Evolutionary conservation across 1,139 yeast genomes (phyloP).

Genomic region (Scheffersomyces quercinus): DNA sequence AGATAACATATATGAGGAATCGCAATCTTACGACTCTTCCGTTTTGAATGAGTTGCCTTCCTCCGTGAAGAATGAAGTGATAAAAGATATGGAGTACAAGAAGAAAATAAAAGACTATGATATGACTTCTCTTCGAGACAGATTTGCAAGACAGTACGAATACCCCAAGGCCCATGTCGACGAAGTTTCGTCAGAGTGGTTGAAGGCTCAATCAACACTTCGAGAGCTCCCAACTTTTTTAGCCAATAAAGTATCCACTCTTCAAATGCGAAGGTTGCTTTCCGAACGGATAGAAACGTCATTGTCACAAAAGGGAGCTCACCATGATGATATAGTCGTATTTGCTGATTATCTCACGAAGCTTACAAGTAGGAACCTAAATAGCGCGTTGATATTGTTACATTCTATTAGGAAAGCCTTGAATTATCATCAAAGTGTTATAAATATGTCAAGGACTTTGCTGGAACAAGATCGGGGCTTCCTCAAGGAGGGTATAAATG

Average conservation of each 20-base stretch:
- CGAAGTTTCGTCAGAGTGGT: slow-evolving; percentile 28
- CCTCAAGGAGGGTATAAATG: slow-evolving; percentile 20
- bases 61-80: slow-evolving; percentile 40
- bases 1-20: slow-evolving; percentile 16
- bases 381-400: slow-evolving; percentile 24
- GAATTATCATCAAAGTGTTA: slow-evolving; percentile 14
- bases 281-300: slow-evolving; percentile 52
- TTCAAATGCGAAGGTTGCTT: slow-evolving; percentile 37
- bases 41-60: slow-evolving; percentile 50
- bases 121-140: slow-evolving; percentile 31
- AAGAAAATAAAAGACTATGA: slow-evolving; percentile 29
- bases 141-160: slow-evolving; percentile 23
- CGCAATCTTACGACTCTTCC: slow-evolving; percentile 37
- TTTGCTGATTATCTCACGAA: slow-evolving; percentile 30
- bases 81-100: slow-evolving; percentile 38
- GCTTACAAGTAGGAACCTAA: slow-evolving; percentile 19
- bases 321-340: slow-evolving; percentile 50
- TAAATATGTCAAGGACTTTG: slow-evolving; percentile 1
- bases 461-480: slow-evolving; percentile 5
- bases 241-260: slow-evolving; percentile 29
- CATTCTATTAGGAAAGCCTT: slow-evolving; percentile 17
- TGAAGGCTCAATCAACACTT: slow-evolving; percentile 21
- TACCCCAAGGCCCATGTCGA: slow-evolving; percentile 15
- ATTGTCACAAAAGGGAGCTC: slow-evolving; percentile 54
- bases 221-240: slow-evolving; percentile 33